Percentiles rank a stretch among this genome's conserved stretches.
These are phyloP conservation scores for Cordyceps pruinosa DNA, from an alignment of 2,329 filamentous ascomycete genomes.

Conservation along the genomic window DNA sequence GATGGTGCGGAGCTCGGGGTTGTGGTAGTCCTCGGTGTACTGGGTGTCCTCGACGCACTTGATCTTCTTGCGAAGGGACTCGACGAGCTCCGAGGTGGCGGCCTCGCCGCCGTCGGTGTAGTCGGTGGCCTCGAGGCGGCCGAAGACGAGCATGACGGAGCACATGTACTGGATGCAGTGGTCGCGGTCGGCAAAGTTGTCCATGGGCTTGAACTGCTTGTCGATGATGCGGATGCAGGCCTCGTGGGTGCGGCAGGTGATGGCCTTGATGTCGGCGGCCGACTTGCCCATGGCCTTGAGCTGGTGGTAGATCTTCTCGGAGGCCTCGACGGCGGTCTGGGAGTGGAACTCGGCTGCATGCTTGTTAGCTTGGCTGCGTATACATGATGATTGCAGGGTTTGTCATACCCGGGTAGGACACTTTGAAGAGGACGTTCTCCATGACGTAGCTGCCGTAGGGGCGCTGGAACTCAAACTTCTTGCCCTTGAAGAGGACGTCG, in stretches of 20 bases:
- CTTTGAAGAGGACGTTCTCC: conserved; percentile 99
- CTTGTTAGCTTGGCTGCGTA: background rate
- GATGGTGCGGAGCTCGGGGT: conserved; percentile 89
- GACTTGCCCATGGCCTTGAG: conserved; percentile 82
- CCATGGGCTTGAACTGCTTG: conserved; percentile 99
- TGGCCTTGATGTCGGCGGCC: conserved; percentile 84
- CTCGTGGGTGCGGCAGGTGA: conserved; percentile 95
- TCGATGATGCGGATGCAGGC: conserved; percentile 98
- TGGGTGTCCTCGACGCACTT: conserved; percentile 92
- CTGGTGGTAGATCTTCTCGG: conserved; percentile 78
- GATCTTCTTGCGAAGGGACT: conserved; percentile 88
- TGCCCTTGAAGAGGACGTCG: conserved; percentile 93
- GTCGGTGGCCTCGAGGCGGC: conserved; percentile 86
- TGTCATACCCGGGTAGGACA: conserved; percentile 81
- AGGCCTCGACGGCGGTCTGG: conserved; percentile 93
- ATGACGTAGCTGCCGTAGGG: conserved; percentile 98
- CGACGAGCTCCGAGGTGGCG: conserved; percentile 80
- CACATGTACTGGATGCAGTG: conserved; percentile 99
- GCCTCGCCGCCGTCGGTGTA: conserved; percentile 92
- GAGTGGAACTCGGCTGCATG: conserved; percentile 84
- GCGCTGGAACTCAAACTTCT: conserved; percentile 93
- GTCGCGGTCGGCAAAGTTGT: conserved; percentile 99
- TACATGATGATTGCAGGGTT: background rate
- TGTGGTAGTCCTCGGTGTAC: conserved; percentile 93
- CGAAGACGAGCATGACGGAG: conserved; percentile 89